phyloP scores from a whole-genome alignment of 2,329 filamentous ascomycete species.

The Colletotrichum echinochloae region DNA sequence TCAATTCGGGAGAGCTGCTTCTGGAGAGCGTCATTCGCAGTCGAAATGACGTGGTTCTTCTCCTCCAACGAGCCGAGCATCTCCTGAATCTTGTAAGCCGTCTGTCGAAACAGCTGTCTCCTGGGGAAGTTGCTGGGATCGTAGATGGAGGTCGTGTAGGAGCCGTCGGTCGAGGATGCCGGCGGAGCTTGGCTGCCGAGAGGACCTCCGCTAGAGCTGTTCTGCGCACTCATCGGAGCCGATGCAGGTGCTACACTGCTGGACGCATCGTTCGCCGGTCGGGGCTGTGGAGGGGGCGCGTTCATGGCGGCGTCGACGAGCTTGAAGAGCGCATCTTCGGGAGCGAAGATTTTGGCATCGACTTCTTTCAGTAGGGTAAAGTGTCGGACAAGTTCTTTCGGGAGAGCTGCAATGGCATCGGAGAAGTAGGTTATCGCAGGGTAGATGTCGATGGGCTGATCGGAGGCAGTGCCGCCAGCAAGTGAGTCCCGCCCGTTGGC shows the following conservation, averaged over 20 bases:
- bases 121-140: conserved; percentile 71
- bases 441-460: conserved; percentile 75
- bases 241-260: conserved; percentile 57
- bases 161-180: conserved; percentile 57
- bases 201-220: conserved; percentile 58
- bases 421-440: conserved; percentile 82
- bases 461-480: conserved; percentile 57
- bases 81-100: conserved; percentile 82
- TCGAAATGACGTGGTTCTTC: conserved; percentile 96
- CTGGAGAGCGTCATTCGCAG: conserved; percentile 89
- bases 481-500: conserved; percentile 59
- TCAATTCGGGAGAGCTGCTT: conserved; percentile 88
- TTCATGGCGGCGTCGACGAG: conserved; percentile 75
- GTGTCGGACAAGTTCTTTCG: conserved; percentile 94
- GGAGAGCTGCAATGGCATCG: conserved; percentile 90
- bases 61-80: conserved; percentile 94
- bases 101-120: conserved; percentile 81
- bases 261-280: conserved; percentile 58
- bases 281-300: conserved; percentile 60
- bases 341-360: conserved; percentile 93
- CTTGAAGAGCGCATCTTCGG: conserved; percentile 84
- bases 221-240: conserved; percentile 63
- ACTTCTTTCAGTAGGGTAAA: conserved; percentile 97
- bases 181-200: conserved; percentile 51
- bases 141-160: conserved; percentile 58